Conservation (phyloP, 2,329 filamentous ascomycete species). For the Bipolaris sorokiniana region DNA sequence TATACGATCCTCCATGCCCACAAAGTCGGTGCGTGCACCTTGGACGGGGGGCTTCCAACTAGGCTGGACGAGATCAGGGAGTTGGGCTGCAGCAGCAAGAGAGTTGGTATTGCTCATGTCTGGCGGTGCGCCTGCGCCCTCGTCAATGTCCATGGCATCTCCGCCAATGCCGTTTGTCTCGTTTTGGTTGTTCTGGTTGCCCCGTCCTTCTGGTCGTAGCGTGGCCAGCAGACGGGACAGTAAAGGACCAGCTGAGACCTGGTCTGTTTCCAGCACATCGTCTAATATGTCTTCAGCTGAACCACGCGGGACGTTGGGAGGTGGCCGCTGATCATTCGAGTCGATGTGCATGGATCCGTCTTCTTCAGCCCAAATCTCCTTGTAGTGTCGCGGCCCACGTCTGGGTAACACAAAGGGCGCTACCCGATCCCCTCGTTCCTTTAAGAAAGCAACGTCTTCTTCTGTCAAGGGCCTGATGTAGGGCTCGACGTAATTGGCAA, state of each 20-base stretch:
- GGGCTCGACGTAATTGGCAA: constrained; percentile 89
- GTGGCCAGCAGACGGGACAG: constrained; percentile 79
- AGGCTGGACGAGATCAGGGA: constrained; percentile 77
- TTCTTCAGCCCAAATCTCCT: constrained; percentile 91
- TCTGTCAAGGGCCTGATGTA: constrained; percentile 90
- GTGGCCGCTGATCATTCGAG: constrained; percentile 69
- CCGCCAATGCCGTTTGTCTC: constrained; percentile 61
- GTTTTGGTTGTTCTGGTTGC: constrained; percentile 61
- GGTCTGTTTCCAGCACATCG: constrained; percentile 83
- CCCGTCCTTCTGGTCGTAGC: constrained; percentile 76
- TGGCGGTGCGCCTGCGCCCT: constrained; percentile 44
- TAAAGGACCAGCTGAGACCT: constrained; percentile 87
- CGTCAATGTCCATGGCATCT: constrained; percentile 55
- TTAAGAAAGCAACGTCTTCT: constrained; percentile 90
- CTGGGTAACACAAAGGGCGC: constrained; percentile 85
- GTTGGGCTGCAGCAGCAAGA: constrained; percentile 74
- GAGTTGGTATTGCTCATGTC: constrained; percentile 46
- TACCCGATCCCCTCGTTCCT: constrained; percentile 83
- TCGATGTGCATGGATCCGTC: constrained; percentile 82
- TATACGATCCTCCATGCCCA: constrained; percentile 85
- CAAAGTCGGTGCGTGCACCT: constrained; percentile 76
- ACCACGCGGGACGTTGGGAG: constrained; percentile 82
- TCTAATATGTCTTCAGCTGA: constrained; percentile 87
- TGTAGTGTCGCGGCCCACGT: constrained; percentile 83
- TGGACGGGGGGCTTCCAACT: constrained; percentile 79